A percentile compares a stretch with the other conserved stretches of the same genome.
phyloP scores from a whole-genome alignment of 2,329 filamentous ascomycete genomes.

The Rosellinia necatrix region DNA sequence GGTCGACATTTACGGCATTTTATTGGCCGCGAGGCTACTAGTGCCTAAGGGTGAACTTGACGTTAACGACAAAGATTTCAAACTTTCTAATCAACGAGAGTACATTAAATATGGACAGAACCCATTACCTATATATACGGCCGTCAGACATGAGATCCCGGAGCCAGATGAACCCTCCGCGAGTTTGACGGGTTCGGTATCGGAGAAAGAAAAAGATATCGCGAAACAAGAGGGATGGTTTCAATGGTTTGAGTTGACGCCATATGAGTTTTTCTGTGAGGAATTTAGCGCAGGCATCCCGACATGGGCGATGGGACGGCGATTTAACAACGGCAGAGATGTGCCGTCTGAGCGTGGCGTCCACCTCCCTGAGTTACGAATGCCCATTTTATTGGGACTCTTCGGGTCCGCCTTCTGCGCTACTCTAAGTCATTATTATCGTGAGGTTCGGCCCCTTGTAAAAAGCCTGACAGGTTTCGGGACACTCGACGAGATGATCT shows the following conservation, averaged over 20 bases:
- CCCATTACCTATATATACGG: constrained; percentile 93
- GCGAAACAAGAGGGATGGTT: constrained; percentile 81
- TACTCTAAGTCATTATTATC: constrained; percentile 94
- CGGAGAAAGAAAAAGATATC: constrained; percentile 56
- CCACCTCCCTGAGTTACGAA: constrained; percentile 79
- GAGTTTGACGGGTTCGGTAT: constrained; percentile 40
- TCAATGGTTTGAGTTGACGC: constrained; percentile 96
- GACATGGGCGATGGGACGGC: constrained; percentile 88
- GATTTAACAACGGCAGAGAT: constrained; percentile 74
- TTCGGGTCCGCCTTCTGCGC: constrained; percentile 97
- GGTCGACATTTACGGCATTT: constrained; percentile 88
- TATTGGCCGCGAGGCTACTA: constrained; percentile 82
- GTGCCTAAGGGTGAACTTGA: constrained; percentile 84
- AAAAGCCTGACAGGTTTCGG: constrained; percentile 74
- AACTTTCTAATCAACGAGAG: constrained; percentile 83
- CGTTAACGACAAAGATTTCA: constrained; percentile 79
- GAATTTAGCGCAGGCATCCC: constrained; percentile 91
- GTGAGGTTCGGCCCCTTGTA: constrained; percentile 84
- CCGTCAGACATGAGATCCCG: constrained; percentile 93
- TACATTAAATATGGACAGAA: constrained; percentile 78
- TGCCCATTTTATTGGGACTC: constrained; percentile 87
- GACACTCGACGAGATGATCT: constrained; percentile 80
- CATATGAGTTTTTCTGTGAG: constrained; percentile 94
- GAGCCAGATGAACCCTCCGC: constrained; percentile 53
- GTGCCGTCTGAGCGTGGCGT: constrained; percentile 66